These are phyloP conservation scores for Talaromyces wortmannii DNA, from an alignment of 495 filamentous ascomycete species.

Conservation along the genomic window DNA sequence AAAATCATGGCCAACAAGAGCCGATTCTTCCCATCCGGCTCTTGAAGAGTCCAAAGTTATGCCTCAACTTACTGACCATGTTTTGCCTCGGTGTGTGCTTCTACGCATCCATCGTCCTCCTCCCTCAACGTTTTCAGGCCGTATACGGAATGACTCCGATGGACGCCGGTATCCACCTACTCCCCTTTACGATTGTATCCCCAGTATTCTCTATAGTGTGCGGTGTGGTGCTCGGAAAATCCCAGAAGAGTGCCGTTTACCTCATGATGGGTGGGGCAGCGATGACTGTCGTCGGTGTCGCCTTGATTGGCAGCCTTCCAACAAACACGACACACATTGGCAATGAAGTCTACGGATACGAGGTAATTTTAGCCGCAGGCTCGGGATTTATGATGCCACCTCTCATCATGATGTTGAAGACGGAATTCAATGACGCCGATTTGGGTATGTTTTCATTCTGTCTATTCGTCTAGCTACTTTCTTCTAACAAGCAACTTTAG, in stretches of 20 bases:
- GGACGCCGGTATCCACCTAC: conserved; percentile 48
- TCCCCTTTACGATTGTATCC: conserved; percentile 24
- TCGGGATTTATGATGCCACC: conserved; percentile 1
- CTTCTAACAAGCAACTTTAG: background rate
- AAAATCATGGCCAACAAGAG: conserved; percentile 17
- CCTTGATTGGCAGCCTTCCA: background rate
- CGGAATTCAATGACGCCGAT: background rate
- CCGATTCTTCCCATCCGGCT: conserved; percentile 31
- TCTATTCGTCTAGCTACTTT: background rate
- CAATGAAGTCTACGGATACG: conserved; percentile 18
- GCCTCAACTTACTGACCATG: conserved; percentile 15
- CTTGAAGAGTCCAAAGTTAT: conserved; percentile 11
- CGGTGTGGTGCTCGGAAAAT: background rate
- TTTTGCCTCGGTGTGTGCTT: conserved; percentile 49
- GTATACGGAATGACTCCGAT: conserved; percentile 36
- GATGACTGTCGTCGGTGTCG: background rate
- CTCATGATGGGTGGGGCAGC: background rate
- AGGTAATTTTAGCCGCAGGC: background rate
- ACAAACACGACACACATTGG: background rate
- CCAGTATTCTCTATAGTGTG: background rate
- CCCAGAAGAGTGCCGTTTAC: background rate
- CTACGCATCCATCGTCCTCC: conserved; percentile 45
- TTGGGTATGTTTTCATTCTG: background rate
- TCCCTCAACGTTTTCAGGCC: conserved; percentile 55
- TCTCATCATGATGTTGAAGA: background rate